These are phyloP conservation scores for Silene vulgaris DNA, from an alignment of 179 eudicot species.

Conservation along the genomic window DNA sequence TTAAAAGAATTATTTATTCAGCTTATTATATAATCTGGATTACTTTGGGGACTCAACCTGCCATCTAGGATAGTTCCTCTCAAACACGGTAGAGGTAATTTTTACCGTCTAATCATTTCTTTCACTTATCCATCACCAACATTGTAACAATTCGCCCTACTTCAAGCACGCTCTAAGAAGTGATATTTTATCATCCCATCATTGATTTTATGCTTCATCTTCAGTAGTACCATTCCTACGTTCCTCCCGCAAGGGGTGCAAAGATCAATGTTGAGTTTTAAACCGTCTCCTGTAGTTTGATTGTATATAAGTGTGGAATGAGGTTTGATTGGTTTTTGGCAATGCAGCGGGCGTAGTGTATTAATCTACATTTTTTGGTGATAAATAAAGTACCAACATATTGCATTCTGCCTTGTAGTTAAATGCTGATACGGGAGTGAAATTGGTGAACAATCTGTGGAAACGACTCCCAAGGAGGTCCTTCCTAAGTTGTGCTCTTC, in stretches of 20 bases:
- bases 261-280: background rate
- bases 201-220: background rate
- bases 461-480: background rate
- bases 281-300: background rate
- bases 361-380: background rate
- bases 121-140: background rate
- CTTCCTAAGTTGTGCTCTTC: background rate
- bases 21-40: too few species aligned
- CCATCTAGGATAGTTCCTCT: background rate
- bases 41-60: too few species aligned
- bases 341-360: background rate
- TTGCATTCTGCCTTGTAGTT: slow-evolving; percentile 4
- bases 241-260: background rate
- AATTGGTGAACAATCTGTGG: slow-evolving; percentile 1
- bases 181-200: background rate
- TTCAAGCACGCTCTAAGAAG: background rate
- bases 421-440: slow-evolving; percentile 2
- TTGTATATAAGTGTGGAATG: background rate
- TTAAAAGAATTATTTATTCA: too few species aligned
- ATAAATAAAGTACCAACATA: background rate
- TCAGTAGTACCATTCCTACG: background rate
- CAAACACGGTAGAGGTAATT: too few species aligned
- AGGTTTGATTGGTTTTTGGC: background rate
- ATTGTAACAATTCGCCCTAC: background rate
- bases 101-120: background rate